Conservation (phyloP, 1,139 yeast genomes). For the Ashbya aceris region DNA sequence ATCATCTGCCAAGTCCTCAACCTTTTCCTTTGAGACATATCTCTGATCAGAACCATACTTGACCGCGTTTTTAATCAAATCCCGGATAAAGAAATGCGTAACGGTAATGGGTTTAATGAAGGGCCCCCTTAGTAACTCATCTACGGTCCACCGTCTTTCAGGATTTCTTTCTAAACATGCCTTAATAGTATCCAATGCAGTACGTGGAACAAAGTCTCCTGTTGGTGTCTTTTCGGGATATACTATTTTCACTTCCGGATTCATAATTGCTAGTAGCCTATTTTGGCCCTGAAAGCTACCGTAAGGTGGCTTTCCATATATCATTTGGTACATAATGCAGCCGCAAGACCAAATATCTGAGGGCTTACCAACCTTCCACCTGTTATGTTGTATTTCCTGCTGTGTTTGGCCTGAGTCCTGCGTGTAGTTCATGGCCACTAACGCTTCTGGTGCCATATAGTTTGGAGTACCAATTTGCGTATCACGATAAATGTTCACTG, state of each 20-base stretch:
- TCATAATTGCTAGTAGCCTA: slow-evolving; percentile 75
- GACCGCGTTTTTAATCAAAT: slow-evolving; percentile 68
- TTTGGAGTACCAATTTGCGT: slow-evolving; percentile 93
- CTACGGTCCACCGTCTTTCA: slow-evolving; percentile 53
- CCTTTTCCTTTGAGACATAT: slow-evolving; percentile 34
- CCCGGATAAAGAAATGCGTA: slow-evolving; percentile 55
- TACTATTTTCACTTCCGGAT: slow-evolving; percentile 69
- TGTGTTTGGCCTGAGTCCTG: slow-evolving; percentile 23
- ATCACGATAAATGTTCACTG: slow-evolving; percentile 82
- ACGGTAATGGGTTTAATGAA: slow-evolving; percentile 73
- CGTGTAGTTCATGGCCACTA: slow-evolving; percentile 47
- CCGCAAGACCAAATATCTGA: slow-evolving; percentile 99
- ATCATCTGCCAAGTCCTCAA: slow-evolving; percentile 41
- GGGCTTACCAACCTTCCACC: slow-evolving; percentile 90
- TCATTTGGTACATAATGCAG: slow-evolving; percentile 90
- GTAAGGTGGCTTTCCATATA: slow-evolving; percentile 89
- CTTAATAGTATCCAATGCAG: slow-evolving; percentile 63
- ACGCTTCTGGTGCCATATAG: slow-evolving; percentile 97
- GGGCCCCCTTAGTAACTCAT: slow-evolving; percentile 46
- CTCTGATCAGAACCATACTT: slow-evolving; percentile 48
- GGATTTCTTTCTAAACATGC: slow-evolving; percentile 73
- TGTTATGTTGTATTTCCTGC: slow-evolving; percentile 28
- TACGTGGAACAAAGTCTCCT: slow-evolving; percentile 53
- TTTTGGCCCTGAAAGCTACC: slow-evolving; percentile 73
- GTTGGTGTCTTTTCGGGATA: slow-evolving; percentile 60